Conservation (phyloP, 148 eudicot genomes). For the Fagopyrum tataricum region DNA sequence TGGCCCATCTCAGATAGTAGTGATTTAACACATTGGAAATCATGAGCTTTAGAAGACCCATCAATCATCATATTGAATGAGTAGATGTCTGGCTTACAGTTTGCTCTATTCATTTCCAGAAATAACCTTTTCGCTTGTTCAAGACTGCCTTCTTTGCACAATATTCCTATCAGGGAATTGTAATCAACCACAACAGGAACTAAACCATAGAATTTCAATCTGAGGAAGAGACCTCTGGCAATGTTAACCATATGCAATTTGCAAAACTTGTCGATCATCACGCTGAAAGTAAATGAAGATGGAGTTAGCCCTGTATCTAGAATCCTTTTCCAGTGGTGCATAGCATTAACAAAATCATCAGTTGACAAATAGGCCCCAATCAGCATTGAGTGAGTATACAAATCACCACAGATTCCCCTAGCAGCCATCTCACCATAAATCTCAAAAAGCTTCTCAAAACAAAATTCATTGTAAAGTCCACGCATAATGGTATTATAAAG, state of each 20-base stretch:
- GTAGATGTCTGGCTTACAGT: conserved; percentile 41
- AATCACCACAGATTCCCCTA: conserved; percentile 20
- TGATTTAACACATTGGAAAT: conserved; percentile 40
- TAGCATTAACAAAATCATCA: conserved; percentile 37
- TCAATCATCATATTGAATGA: conserved; percentile 53
- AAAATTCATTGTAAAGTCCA: conserved; percentile 52
- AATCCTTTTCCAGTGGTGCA: conserved; percentile 52
- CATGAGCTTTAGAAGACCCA: conserved; percentile 45
- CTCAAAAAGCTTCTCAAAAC: conserved; percentile 39
- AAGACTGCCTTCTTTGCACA: conserved; percentile 56
- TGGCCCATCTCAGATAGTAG: conserved; percentile 48
- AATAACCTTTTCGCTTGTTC: conserved; percentile 60
- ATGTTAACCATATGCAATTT: conserved; percentile 46
- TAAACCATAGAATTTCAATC: conserved; percentile 35
- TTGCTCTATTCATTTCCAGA: conserved; percentile 35
- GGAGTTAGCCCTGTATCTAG: conserved; percentile 30
- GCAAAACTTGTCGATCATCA: conserved; percentile 65
- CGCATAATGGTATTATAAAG: conserved; percentile 36
- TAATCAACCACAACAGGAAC: conserved; percentile 36
- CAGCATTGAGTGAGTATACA: conserved; percentile 35
- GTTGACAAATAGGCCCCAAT: conserved; percentile 45
- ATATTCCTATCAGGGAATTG: conserved; percentile 45
- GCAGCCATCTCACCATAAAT: conserved; percentile 36
- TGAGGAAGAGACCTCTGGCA: conserved; percentile 70
- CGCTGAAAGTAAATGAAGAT: conserved; percentile 33